Evolutionary conservation across 2,329 filamentous ascomycete genomes (phyloP), one percentile per base, ranked within the genome.

Genomic region (Raffaelea deltoideospora): DNA sequence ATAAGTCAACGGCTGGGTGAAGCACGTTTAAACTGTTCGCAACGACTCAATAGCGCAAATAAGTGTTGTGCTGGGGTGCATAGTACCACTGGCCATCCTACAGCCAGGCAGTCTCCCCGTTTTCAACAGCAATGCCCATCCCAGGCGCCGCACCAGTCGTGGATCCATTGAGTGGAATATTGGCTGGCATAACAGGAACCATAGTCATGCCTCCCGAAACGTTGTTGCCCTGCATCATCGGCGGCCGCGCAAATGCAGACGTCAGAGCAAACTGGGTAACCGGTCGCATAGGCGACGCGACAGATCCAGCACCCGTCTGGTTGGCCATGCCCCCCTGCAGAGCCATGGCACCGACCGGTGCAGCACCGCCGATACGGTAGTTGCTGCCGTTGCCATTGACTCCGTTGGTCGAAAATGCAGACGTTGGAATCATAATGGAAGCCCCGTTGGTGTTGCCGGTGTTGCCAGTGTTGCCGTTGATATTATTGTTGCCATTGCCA

Each of bases 371-470:
- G 15, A 3, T 23, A 27, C 24, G 59, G 58, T 27, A 53, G 57
- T 22, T 50, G 44, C 21, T n/a, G n/a, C 39, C 36, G 24, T 48
- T 45, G 22, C 47, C 45, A 20, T 53, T 55, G 22, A 56, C 39
- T 34, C 43, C 45, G 35, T 53, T 57, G 34, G 48, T 46, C 34
- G 55, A 56, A 10, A 47, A 49, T 4, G 49, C 51, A 20, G 44
- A 40, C 2, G 40, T 43, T 5, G 51, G 44, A 14, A 52, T 34
- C 20, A 62, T 42, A 31, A 64, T 53, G 13, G 58, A n/a, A n/a
- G n/a, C n/a, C n/a, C n/a, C n/a, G n/a, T n/a, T n/a, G n/a, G n/a
- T n/a, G n/a, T n/a, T n/a, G n/a, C n/a, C n/a, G n/a, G n/a, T n/a
- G n/a, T n/a, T n/a, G n/a, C n/a, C n/a, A n/a, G n/a, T n/a, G n/a